Conservation (phyloP, 2,329 filamentous ascomycete genomes). For the Sclerotinia sclerotiorum region DNA sequence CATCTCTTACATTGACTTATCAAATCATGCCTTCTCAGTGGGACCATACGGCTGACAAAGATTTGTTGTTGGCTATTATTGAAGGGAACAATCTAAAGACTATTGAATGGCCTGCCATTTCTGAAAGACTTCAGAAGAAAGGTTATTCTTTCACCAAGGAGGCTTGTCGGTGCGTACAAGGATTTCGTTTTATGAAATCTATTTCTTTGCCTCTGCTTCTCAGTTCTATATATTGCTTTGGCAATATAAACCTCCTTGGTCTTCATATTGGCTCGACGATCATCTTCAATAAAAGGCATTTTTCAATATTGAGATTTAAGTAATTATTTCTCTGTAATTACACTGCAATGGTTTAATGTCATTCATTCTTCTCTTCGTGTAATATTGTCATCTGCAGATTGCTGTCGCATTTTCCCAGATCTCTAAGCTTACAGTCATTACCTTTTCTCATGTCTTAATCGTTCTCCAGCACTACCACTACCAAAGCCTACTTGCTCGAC, state of each 20-base stretch:
- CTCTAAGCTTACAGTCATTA: background rate
- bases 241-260: background rate
- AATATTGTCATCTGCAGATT: background rate
- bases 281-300: background rate
- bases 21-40: constrained; percentile 27
- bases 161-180: constrained; percentile 38
- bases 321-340: background rate
- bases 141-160: constrained; percentile 36
- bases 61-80: constrained; percentile 39
- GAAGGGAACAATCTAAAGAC: constrained; percentile 32
- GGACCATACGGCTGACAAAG: constrained; percentile 35
- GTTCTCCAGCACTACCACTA: too few species aligned
- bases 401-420: background rate
- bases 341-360: background rate
- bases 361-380: background rate
- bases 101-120: constrained; percentile 34
- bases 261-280: background rate
- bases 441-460: background rate
- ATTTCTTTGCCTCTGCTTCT: background rate
- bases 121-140: constrained; percentile 30
- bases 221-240: background rate
- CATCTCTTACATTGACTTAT: background rate
- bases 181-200: background rate
- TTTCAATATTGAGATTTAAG: background rate
- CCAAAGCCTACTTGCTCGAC: background rate